These are phyloP conservation scores for Lipomyces kockii DNA, from an alignment of 805 yeast species.

Conservation along the genomic window DNA sequence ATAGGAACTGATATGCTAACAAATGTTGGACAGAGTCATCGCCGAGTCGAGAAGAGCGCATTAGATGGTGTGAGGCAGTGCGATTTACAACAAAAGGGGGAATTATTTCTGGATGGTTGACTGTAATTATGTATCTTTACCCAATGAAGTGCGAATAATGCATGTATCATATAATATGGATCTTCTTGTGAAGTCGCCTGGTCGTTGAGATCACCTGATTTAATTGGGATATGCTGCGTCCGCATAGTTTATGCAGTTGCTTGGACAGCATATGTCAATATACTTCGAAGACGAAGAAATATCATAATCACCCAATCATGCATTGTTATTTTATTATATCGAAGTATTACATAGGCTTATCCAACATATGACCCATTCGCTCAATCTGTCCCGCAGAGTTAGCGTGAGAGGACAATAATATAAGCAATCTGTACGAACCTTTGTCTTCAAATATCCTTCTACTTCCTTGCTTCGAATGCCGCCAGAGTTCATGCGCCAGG, in stretches of 20 bases:
- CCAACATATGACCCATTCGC: slow-evolving; percentile 93
- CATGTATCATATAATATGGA: slow-evolving; percentile 4
- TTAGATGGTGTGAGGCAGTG: slow-evolving; percentile 6
- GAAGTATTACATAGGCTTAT: slow-evolving; percentile 38
- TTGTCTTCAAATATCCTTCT: slow-evolving; percentile 90
- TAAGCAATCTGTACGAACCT: slow-evolving; percentile 47
- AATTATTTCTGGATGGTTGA: slow-evolving; percentile 14
- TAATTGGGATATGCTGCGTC: not conserved
- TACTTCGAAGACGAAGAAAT: not conserved
- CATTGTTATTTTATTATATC: not conserved
- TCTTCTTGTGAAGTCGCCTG: not conserved
- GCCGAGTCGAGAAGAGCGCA: slow-evolving; percentile 37
- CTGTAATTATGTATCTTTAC: slow-evolving; percentile 18
- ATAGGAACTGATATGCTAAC: not conserved
- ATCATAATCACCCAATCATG: not conserved
- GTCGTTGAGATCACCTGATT: not conserved
- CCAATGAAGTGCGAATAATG: slow-evolving; percentile 1
- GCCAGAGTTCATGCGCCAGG: slow-evolving; percentile 69
- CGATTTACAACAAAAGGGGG: slow-evolving; percentile 4
- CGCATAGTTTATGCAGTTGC: not conserved
- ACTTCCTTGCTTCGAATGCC: slow-evolving; percentile 87
- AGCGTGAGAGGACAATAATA: not conserved
- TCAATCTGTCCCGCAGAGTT: slow-evolving; percentile 54
- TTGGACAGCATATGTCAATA: not conserved
- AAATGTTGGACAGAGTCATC: slow-evolving; percentile 19